These are phyloP conservation scores for Rhododendron williamsianum DNA, from an alignment of 148 eudicot species.

Conservation along the genomic window DNA sequence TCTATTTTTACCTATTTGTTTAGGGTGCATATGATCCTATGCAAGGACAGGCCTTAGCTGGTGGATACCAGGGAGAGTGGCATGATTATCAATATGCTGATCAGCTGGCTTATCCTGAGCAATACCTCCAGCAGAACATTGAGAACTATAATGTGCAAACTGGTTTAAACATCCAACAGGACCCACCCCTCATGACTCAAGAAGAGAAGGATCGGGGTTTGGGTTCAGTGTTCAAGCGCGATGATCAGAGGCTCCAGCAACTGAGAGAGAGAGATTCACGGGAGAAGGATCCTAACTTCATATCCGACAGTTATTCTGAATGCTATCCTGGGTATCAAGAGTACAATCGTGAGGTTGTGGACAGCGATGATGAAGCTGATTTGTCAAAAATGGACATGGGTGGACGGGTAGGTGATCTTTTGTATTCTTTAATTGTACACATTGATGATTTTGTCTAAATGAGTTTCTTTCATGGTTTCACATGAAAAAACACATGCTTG, in stretches of 20 bases:
- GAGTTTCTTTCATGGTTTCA: background rate
- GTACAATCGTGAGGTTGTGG: conserved; percentile 88
- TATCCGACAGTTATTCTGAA: conserved; percentile 97
- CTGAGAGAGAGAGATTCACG: conserved; percentile 88
- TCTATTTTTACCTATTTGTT: conserved; percentile 10
- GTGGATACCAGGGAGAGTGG: conserved; percentile 82
- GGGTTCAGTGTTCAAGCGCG: conserved; percentile 95
- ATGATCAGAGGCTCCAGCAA: conserved; percentile 87
- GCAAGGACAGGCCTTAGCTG: conserved; percentile 67
- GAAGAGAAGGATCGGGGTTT: conserved; percentile 98
- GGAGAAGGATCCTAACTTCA: conserved; percentile 96
- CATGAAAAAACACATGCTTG: background rate
- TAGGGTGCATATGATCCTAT: conserved; percentile 84
- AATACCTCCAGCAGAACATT: conserved; percentile 73
- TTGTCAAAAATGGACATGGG: conserved; percentile 99
- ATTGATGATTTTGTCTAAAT: background rate
- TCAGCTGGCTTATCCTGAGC: conserved; percentile 80
- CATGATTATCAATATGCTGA: conserved; percentile 92
- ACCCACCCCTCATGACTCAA: conserved; percentile 90
- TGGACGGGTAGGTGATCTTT: conserved; percentile 68
- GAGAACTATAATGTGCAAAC: conserved; percentile 62
- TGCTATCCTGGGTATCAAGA: conserved; percentile 99
- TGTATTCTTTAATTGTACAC: background rate
- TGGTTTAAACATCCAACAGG: conserved; percentile 43
- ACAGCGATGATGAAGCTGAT: conserved; percentile 94